Base-by-base conservation (phyloP, 208 protist genomes). In the Crithidia sp. region DNA sequence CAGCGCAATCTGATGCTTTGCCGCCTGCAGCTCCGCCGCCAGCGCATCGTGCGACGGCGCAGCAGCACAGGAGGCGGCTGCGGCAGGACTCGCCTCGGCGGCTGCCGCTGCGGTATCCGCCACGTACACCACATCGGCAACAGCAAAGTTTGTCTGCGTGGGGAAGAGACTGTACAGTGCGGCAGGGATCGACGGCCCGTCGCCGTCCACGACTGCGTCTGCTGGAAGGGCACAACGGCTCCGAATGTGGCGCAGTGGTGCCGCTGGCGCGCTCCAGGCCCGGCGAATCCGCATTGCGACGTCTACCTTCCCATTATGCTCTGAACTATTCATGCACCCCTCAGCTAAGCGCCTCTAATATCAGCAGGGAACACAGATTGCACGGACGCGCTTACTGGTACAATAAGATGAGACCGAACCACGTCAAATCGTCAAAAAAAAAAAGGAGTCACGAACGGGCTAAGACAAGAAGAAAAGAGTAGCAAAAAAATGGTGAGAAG, bases 1-100 rank as follows among this genome's bases (percentile, higher is more conserved):
- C n/a, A 96, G 76, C 41, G 57, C 55, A 17, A 96, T 93, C 56
- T 96, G 91, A 19, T 76, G 77, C n/a, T 78, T 84, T 0, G 88
- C 83, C 0, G 81, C 77, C 14, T 77, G 72, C 57, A 90, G 79
- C 19, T 84, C 73, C 16, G 75, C 67, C 49, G 37, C 13, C 2
- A 82, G 62, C 0, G 41, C 65, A 4, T 73, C 65, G 8, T 54
- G 39, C 28, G 28, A 57, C 16, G 60, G 13, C 7, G 19, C 17
- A 6, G 12, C 40, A 4, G 55, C 44, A 13, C 49, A 71, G 3
- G 44, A 50, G 7, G 62, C 8, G 13, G 56, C 13, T 36, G 17
- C 2, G 7, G 49, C n/a, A 1, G 57, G 3, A 9, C 4, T 16
- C 10, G 28, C 59, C 5, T 17, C 17, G n/a, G 4, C 43, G 16